Conservation (phyloP, 148 eudicot species). For the Hydrangea macrophylla region DNA sequence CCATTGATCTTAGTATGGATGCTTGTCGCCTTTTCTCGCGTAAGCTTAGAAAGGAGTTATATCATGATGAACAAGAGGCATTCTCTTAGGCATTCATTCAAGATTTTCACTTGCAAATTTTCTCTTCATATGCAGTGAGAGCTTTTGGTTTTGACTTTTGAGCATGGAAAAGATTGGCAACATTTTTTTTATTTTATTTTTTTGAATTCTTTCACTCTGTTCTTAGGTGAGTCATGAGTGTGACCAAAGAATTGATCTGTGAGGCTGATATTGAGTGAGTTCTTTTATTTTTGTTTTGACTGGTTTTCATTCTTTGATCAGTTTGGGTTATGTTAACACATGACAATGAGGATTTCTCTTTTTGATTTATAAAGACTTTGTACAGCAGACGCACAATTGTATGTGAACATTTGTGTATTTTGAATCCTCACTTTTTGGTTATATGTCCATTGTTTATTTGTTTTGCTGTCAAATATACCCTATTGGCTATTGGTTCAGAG, state of each 20-base stretch:
- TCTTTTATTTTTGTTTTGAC: background rate
- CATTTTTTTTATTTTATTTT: too few relatives aligned
- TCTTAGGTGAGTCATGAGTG: too few relatives aligned
- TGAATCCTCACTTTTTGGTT: too few relatives aligned
- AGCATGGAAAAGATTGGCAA: too few relatives aligned
- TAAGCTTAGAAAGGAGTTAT: slow-evolving; percentile 77
- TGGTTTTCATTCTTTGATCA: slow-evolving; percentile 12
- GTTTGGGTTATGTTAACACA: slow-evolving; percentile 10
- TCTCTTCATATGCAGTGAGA: slow-evolving; percentile 38
- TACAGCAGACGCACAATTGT: too few relatives aligned
- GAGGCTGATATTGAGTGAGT: slow-evolving; percentile 13
- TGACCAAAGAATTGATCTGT: slow-evolving; percentile 7
- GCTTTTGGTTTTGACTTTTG: slow-evolving; percentile 46
- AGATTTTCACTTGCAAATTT: too few relatives aligned
- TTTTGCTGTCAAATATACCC: too few relatives aligned
- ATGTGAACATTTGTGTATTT: too few relatives aligned
- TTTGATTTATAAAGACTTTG: too few relatives aligned
- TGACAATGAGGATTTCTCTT: background rate
- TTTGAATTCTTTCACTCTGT: background rate
- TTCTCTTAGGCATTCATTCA: slow-evolving; percentile 15
- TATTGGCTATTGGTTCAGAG: too few relatives aligned
- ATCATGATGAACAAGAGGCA: slow-evolving; percentile 49
- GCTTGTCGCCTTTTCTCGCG: slow-evolving; percentile 76
- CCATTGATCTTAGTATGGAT: slow-evolving; percentile 91
- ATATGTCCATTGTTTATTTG: too few relatives aligned